phyloP scores from a whole-genome alignment of 2,329 filamentous ascomycete genomes.

The Helotiales sp. region DNA sequence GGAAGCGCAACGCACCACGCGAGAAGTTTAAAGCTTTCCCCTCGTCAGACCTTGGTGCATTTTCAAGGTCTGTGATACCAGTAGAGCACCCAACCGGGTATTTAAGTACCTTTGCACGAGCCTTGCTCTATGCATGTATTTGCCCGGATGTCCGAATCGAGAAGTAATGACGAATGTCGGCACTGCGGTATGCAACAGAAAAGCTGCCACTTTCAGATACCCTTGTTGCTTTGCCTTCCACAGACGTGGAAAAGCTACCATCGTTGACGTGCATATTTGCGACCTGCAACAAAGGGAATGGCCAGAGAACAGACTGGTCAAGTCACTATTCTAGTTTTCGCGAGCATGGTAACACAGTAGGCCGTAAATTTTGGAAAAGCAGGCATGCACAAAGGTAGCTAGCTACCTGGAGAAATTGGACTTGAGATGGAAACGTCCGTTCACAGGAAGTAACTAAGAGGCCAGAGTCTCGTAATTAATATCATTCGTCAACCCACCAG shows the following conservation, averaged over 20 bases:
- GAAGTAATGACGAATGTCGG: not conserved
- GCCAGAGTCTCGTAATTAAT: conserved; percentile 27
- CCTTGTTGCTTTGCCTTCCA: not conserved
- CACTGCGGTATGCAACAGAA: not conserved
- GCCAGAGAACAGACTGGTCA: not conserved
- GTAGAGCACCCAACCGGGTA: not conserved
- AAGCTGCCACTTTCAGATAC: not conserved
- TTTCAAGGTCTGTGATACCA: not conserved
- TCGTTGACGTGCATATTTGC: conserved; percentile 10
- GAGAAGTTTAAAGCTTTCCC: not conserved
- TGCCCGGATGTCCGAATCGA: not conserved
- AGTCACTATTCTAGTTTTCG: not conserved
- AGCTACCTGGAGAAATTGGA: not conserved
- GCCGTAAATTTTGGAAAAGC: not conserved
- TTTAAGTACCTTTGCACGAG: not conserved
- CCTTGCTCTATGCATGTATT: not conserved
- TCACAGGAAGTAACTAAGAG: conserved; percentile 2
- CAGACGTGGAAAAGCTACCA: not conserved
- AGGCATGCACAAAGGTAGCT: not conserved
- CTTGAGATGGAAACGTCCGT: not conserved
- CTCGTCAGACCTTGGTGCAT: not conserved
- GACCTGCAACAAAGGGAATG: not conserved
- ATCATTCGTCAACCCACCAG: conserved; percentile 29
- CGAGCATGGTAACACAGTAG: not conserved
- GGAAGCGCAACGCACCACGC: not conserved